Conservation (phyloP, 352 stramenopile species). For the Phytophthora citrophthora region DNA sequence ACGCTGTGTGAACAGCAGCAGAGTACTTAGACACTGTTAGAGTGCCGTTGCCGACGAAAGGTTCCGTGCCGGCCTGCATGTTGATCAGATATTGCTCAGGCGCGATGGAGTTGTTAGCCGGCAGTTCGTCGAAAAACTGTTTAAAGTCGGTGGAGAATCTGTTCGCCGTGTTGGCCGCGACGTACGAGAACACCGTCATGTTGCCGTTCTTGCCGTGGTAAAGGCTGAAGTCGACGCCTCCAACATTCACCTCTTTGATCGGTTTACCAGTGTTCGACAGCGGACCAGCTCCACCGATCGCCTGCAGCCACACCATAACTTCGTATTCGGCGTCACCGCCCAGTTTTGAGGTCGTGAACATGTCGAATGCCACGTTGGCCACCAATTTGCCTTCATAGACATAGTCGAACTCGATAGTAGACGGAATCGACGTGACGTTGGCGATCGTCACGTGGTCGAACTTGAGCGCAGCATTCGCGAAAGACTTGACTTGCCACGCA, state of each 20-base stretch:
- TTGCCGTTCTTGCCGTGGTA: neutral
- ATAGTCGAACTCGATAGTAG: constrained; percentile 37
- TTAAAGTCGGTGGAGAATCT: neutral
- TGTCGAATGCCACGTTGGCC: constrained; percentile 33
- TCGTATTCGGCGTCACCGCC: constrained; percentile 8
- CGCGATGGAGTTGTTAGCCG: neutral
- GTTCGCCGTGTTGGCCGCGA: neutral
- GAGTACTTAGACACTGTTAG: neutral
- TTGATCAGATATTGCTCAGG: neutral
- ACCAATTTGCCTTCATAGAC: constrained; percentile 21
- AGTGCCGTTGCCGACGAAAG: neutral
- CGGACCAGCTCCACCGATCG: neutral
- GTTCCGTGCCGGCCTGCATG: neutral
- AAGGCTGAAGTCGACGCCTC: neutral
- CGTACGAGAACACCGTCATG: neutral
- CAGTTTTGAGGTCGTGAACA: constrained; percentile 38
- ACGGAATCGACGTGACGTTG: constrained; percentile 40
- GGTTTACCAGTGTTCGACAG: constrained; percentile 3
- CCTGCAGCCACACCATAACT: neutral
- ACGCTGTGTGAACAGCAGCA: neutral
- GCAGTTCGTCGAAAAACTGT: neutral
- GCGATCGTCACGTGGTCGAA: constrained; percentile 15
- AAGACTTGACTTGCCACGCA: constrained; percentile 13
- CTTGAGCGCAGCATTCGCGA: constrained; percentile 4
- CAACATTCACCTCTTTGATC: constrained; percentile 11